These are phyloP conservation scores for Flaveria sonorensis DNA, from an alignment of 129 eudicot species.

Conservation along the genomic window DNA sequence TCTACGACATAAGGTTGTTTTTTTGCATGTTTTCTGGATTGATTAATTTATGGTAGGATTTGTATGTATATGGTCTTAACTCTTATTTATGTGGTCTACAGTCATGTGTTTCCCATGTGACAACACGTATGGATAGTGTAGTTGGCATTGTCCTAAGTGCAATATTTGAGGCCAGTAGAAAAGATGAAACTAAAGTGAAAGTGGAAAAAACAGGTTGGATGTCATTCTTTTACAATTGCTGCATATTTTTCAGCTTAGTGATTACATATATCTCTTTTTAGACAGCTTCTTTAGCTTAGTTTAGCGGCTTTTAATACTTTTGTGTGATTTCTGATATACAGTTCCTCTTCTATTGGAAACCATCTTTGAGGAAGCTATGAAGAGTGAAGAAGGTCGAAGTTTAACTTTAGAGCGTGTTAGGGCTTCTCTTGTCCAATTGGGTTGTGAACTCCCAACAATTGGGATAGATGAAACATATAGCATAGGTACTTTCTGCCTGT, in stretches of 20 bases:
- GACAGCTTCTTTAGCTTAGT: not conserved
- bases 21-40: not conserved
- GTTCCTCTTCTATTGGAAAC: constrained; percentile 61
- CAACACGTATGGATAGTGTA: constrained; percentile 48
- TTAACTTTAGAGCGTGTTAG: constrained; percentile 72
- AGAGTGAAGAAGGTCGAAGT: constrained; percentile 77
- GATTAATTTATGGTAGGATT: not conserved
- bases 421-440: constrained; percentile 67
- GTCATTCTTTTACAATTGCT: not conserved
- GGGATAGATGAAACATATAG: constrained; percentile 62
- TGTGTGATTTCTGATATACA: constrained; percentile 38
- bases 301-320: not conserved
- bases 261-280: not conserved
- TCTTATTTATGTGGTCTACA: constrained; percentile 26
- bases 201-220: constrained; percentile 61
- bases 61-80: not conserved
- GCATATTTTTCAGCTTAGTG: not conserved
- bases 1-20: constrained; percentile 67
- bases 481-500: constrained; percentile 48
- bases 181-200: constrained; percentile 58
- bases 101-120: constrained; percentile 70
- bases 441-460: constrained; percentile 56
- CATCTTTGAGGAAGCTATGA: constrained; percentile 74
- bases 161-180: constrained; percentile 58
- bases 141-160: constrained; percentile 68